Evolutionary conservation across 108 stramenopile genomes (phyloP), one percentile per base, ranked within the genome.

Genomic region (Cyclotella atomus): DNA sequence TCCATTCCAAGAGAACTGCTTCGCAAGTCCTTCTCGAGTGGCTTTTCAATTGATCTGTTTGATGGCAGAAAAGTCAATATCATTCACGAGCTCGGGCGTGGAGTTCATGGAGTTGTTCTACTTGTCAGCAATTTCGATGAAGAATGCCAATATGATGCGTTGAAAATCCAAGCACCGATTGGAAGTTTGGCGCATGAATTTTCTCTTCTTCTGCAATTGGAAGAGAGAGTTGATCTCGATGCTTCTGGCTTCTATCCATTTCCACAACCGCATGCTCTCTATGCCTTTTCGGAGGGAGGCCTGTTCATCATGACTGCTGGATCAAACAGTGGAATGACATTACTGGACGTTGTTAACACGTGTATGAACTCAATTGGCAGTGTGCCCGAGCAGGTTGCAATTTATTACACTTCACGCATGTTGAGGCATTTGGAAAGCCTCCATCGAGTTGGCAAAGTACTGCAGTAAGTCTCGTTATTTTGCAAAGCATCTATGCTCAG

Each of bases 161-260:
- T 94, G 34, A 94, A 94, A 65, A 83, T 85, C n/a, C 93, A 94
- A 71, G 59, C 85, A 5, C 90, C 93, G 15, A 85, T 80, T 0
- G 85, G 83, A 28, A 88, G 83, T 50, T 72, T 94, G 12, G 89
- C 93, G 7, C 84, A 81, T 78, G 93, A 94, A 59, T 91, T 75
- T 66, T 76, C 71, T 7, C 59, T 89, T 0, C 73, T 91, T 17
- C 53, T 59, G 17, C 84, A 65, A 29, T 46, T 89, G 10, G 73
- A 85, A 52, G 46, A 81, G 41, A 86, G 90, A 68, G 41, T 84
- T 35, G 36, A 72, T 17, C 36, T 65, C 8, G 41, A 77, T 62
- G 6, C 29, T 54, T 53, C 29, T 47, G 65, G 46, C 43, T 72
- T 72, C 41, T 82, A 86, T 62, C 74, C 80, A 9, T 91, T 88